Percentiles rank a stretch among this genome's conserved stretches.
phyloP scores from a whole-genome alignment of 2,329 filamentous ascomycete genomes.

The Endothia cerciana region DNA sequence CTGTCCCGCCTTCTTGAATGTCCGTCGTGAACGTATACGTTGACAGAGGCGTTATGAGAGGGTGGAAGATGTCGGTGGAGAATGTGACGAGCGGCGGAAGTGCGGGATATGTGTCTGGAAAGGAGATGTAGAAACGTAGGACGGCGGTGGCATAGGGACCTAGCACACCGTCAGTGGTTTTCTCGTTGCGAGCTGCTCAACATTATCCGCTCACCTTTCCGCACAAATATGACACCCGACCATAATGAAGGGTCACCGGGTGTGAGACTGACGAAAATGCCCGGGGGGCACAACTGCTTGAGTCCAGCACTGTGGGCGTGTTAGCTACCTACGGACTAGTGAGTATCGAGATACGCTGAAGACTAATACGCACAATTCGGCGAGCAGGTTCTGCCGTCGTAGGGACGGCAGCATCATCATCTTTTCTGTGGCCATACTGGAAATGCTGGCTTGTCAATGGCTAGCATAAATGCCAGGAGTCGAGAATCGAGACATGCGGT shows the following conservation, averaged over 20 bases:
- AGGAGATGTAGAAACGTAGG: conserved; percentile 87
- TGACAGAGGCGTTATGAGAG: conserved; percentile 88
- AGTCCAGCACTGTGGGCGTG: conserved; percentile 67
- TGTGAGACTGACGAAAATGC: conserved; percentile 83
- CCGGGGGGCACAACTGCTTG: conserved; percentile 80
- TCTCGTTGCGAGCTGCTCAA: conserved; percentile 23
- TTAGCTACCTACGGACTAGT: conserved; percentile 32
- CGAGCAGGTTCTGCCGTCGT: conserved; percentile 74
- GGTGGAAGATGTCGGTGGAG: conserved; percentile 91
- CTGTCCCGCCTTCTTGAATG: conserved; percentile 73
- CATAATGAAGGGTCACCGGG: conserved; percentile 81
- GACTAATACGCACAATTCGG: conserved; percentile 73
- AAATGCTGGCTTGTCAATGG: conserved; percentile 12
- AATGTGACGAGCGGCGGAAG: conserved; percentile 86
- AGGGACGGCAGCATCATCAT: conserved; percentile 58
- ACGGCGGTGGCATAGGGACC: conserved; percentile 88
- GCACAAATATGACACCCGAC: conserved; percentile 90
- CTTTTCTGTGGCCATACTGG: conserved; percentile 48
- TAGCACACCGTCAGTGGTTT: conserved; percentile 41
- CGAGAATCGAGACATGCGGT: conserved; percentile 7
- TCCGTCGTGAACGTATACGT: conserved; percentile 91
- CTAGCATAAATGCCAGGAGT: conserved; percentile 13
- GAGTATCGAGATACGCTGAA: conserved; percentile 10
- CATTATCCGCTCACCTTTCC: conserved; percentile 65
- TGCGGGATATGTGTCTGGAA: conserved; percentile 78